These are phyloP conservation scores for Aspergillus brunneoviolaceus DNA, from an alignment of 2,329 filamentous ascomycete genomes.

Conservation along the genomic window DNA sequence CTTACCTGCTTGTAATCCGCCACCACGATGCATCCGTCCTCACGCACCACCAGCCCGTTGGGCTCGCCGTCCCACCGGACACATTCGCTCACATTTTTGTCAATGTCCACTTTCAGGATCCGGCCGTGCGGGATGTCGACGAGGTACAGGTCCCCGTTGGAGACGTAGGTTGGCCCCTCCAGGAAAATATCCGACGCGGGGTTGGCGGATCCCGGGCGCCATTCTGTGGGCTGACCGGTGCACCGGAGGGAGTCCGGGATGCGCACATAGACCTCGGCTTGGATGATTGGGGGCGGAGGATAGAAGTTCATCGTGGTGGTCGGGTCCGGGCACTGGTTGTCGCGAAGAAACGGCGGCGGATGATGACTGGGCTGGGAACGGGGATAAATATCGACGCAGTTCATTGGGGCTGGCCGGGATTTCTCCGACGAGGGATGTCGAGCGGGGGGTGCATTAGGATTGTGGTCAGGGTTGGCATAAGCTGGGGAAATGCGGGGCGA, in stretches of 20 bases:
- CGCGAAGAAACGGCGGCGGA: too few species aligned
- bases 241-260: conserved; percentile 40
- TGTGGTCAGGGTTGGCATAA: too few species aligned
- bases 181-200: conserved; percentile 41
- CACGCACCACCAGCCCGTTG: conserved; percentile 39
- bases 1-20: conserved; percentile 47
- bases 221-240: conserved; percentile 35
- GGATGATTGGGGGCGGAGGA: conserved; percentile 22
- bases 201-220: conserved; percentile 37
- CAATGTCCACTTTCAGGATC: conserved; percentile 35
- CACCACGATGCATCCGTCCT: conserved; percentile 37
- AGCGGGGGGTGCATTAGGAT: too few species aligned
- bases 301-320: conserved; percentile 21
- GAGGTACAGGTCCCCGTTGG: conserved; percentile 37
- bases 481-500: too few species aligned
- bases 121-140: conserved; percentile 45
- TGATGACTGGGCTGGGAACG: too few species aligned
- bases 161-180: conserved; percentile 38
- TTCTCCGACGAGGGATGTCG: too few species aligned
- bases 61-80: conserved; percentile 44
- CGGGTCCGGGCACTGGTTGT: too few species aligned
- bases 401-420: too few species aligned
- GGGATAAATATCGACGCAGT: too few species aligned
- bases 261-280: conserved; percentile 37
- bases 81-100: conserved; percentile 32